Percentiles rank a stretch among this genome's conserved stretches.
Conservation (phyloP, 2,329 filamentous ascomycete species). For the Colletotrichum higginsianum region DNA sequence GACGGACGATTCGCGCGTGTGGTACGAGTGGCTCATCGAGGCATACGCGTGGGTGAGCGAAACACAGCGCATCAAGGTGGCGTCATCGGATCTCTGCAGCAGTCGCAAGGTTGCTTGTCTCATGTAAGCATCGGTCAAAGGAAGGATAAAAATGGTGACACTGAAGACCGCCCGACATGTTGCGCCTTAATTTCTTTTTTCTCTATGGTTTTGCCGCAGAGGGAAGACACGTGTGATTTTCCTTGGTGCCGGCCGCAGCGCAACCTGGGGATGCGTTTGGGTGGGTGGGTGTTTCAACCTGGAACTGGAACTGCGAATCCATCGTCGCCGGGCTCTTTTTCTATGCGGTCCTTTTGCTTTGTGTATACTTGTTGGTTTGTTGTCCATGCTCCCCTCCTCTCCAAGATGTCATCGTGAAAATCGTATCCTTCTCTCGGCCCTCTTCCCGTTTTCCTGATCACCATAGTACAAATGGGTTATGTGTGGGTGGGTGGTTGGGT, state of each 20-base stretch:
- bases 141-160: conserved; percentile 16
- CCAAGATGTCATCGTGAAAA: conserved; percentile 22
- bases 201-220: conserved; percentile 32
- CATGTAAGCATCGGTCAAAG: conserved; percentile 65
- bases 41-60: conserved; percentile 78
- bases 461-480: conserved; percentile 1
- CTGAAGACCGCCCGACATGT: conserved; percentile 19
- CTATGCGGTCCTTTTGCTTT: background rate
- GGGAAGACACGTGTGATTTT: conserved; percentile 6
- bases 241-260: conserved; percentile 13
- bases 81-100: conserved; percentile 76
- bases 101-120: conserved; percentile 79
- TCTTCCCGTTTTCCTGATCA: conserved; percentile 8
- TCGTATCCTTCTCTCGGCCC: background rate
- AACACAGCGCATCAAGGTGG: conserved; percentile 76
- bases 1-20: conserved; percentile 95
- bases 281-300: conserved; percentile 20
- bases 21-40: conserved; percentile 99
- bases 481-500: too few species aligned
- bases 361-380: conserved; percentile 14
- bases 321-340: conserved; percentile 17
- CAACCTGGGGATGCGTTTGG: background rate
- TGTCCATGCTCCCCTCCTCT: conserved; percentile 9
- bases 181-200: conserved; percentile 22
- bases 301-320: conserved; percentile 22